Conservation (phyloP, 306 rosid genomes). For the Betula pendula region DNA sequence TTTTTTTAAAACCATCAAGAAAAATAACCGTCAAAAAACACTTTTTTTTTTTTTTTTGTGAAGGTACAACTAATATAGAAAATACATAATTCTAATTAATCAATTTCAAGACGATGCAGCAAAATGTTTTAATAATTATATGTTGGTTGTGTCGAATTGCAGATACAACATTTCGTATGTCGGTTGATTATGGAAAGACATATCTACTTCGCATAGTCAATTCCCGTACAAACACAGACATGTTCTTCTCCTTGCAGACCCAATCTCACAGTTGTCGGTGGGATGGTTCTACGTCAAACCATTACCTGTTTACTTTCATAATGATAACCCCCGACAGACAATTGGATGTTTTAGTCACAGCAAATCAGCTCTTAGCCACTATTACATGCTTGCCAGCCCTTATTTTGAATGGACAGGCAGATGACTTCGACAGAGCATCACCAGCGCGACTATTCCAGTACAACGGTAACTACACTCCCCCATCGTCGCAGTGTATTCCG, state of each 20-base stretch:
- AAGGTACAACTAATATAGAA: too few species aligned
- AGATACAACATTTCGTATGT: conserved; percentile 34
- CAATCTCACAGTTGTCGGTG: conserved; percentile 46
- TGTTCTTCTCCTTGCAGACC: conserved; percentile 47
- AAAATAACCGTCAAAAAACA: too few species aligned
- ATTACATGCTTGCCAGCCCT: conserved; percentile 48
- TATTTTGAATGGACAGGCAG: conserved; percentile 20
- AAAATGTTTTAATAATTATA: too few species aligned
- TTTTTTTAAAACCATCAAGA: too few species aligned
- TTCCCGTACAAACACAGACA: conserved; percentile 38
- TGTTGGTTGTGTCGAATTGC: not conserved
- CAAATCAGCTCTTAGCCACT: conserved; percentile 41
- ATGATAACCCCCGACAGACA: conserved; percentile 53
- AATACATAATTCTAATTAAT: too few species aligned
- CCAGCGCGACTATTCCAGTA: conserved; percentile 51
- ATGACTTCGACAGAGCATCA: conserved; percentile 36
- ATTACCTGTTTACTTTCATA: conserved; percentile 31
- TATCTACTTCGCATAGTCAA: conserved; percentile 43
- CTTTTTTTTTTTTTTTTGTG: too few species aligned
- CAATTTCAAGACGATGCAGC: too few species aligned
- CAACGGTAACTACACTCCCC: too few species aligned
- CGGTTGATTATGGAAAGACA: conserved; percentile 38
- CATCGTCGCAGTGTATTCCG: conserved; percentile 24
- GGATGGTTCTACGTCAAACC: conserved; percentile 47
- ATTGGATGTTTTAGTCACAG: conserved; percentile 43